Conservation (phyloP, 495 filamentous ascomycete species). For the Astrocystis sublimbata region DNA sequence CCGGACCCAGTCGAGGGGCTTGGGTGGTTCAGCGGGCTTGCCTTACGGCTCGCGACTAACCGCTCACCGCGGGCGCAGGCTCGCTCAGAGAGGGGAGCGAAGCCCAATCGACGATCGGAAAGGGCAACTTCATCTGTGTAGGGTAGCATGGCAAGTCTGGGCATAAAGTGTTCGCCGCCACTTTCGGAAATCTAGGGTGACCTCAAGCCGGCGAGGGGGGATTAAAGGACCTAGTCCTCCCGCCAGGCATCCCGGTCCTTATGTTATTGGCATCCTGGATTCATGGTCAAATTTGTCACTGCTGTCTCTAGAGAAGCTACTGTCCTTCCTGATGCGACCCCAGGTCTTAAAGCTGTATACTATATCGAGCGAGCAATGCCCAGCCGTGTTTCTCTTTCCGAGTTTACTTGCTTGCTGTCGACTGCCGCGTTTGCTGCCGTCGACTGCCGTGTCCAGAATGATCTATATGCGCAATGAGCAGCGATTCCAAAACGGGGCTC, state of each 20-base stretch:
- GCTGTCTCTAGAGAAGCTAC: not conserved
- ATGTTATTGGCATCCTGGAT: slow-evolving; percentile 1
- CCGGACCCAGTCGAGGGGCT: slow-evolving; percentile 4
- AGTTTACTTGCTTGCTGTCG: too few relatives aligned
- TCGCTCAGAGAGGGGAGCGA: not conserved
- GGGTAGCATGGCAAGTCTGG: slow-evolving; percentile 1
- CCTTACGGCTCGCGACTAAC: slow-evolving; percentile 5
- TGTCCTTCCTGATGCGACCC: slow-evolving; percentile 6
- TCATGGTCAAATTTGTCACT: slow-evolving; percentile 1
- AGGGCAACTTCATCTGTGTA: not conserved
- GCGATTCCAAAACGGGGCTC: not conserved
- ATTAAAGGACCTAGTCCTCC: slow-evolving; percentile 7
- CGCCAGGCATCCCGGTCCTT: not conserved
- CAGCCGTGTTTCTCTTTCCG: slow-evolving; percentile 12
- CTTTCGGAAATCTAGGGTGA: not conserved
- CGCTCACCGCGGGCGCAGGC: not conserved
- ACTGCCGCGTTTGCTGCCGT: too few relatives aligned
- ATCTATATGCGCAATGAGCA: slow-evolving; percentile 1
- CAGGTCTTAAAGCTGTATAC: slow-evolving; percentile 14
- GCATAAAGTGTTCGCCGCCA: not conserved
- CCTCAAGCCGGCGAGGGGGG: not conserved
- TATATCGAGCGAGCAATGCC: slow-evolving; percentile 1
- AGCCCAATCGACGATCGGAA: not conserved
- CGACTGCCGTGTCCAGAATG: slow-evolving; percentile 11
- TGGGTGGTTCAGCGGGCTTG: not conserved